Evolutionary conservation across 345 rosid species (phyloP).

Genomic region (Hypericum androsaemum): DNA sequence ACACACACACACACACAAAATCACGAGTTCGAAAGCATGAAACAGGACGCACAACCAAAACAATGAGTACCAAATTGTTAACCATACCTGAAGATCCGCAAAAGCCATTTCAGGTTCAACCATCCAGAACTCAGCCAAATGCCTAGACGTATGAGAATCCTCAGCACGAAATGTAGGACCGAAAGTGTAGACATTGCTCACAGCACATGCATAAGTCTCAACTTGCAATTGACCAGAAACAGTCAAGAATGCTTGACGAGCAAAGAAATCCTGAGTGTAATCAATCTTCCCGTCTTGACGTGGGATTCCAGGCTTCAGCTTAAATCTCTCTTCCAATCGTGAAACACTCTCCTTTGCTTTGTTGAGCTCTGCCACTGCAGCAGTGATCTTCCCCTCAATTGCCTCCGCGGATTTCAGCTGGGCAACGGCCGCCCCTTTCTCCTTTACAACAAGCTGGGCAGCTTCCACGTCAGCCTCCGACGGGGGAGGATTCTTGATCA

Average conservation of each 20-base stretch:
- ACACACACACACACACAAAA: no score
- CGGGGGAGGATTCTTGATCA: conserved; percentile 67
- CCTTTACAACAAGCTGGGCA: conserved; percentile 42
- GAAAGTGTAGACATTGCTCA: conserved; percentile 73
- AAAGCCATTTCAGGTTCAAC: conserved; percentile 91
- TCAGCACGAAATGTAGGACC: conserved; percentile 97
- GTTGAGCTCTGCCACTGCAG: conserved; percentile 43
- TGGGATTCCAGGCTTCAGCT: conserved; percentile 72
- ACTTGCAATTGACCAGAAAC: conserved; percentile 95
- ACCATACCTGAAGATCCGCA: conserved; percentile 77
- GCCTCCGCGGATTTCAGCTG: conserved; percentile 56
- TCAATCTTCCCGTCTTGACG: conserved; percentile 67
- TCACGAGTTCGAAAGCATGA: neutral
- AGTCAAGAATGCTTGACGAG: conserved; percentile 89
- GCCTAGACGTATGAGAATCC: conserved; percentile 89
- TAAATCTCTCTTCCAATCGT: conserved; percentile 52
- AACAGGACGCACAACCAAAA: neutral
- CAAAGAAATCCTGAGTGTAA: conserved; percentile 61
- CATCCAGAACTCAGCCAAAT: conserved; percentile 98
- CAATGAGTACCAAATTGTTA: no score
- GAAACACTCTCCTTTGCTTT: conserved; percentile 48
- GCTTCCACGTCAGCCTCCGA: conserved; percentile 68
- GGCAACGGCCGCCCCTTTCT: conserved; percentile 56
- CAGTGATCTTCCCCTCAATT: conserved; percentile 38
- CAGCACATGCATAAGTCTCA: conserved; percentile 82